Conservation (phyloP, 176 grass and related monocot genomes). For the Oryza officinalis region DNA sequence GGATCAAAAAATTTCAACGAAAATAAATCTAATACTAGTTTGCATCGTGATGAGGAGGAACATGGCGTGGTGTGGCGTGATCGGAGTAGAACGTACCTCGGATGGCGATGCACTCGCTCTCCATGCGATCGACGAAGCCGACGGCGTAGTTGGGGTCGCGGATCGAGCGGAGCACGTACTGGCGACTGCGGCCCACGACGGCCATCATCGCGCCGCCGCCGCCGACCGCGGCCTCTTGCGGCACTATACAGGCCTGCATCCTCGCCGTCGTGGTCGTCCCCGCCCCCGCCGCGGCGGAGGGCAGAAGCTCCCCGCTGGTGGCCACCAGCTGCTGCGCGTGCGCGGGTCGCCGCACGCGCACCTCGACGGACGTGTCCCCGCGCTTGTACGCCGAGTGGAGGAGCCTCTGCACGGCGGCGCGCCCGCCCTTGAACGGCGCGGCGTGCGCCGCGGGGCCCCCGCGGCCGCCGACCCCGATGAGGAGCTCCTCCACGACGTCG, state of each 20-base stretch:
- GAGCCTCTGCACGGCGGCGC: slow-evolving; percentile 68
- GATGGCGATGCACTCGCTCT: slow-evolving; percentile 90
- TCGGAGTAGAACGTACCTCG: slow-evolving; percentile 47
- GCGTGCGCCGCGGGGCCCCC: slow-evolving; percentile 41
- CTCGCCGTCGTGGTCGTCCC: slow-evolving; percentile 26
- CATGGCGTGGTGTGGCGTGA: background rate
- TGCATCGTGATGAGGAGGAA: background rate
- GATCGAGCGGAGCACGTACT: slow-evolving; percentile 90
- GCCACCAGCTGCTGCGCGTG: background rate
- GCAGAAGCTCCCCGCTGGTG: background rate
- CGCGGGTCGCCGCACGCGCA: slow-evolving; percentile 52
- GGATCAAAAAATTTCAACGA: background rate
- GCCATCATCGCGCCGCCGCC: slow-evolving; percentile 35
- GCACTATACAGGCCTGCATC: slow-evolving; percentile 96
- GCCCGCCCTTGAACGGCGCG: slow-evolving; percentile 90
- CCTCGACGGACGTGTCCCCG: slow-evolving; percentile 82
- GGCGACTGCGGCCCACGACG: slow-evolving; percentile 40
- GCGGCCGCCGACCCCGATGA: slow-evolving; percentile 54
- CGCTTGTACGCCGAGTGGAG: slow-evolving; percentile 76
- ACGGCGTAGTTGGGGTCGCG: slow-evolving; percentile 96
- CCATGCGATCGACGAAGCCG: slow-evolving; percentile 78
- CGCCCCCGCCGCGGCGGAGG: background rate
- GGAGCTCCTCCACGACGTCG: slow-evolving; percentile 72
- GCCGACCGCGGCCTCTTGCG: slow-evolving; percentile 36
- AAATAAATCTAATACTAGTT: background rate